Percentiles rank a stretch among this genome's conserved stretches.
phyloP scores from a whole-genome alignment of 805 yeast genomes.

The Starmerella sirachaensis region DNA sequence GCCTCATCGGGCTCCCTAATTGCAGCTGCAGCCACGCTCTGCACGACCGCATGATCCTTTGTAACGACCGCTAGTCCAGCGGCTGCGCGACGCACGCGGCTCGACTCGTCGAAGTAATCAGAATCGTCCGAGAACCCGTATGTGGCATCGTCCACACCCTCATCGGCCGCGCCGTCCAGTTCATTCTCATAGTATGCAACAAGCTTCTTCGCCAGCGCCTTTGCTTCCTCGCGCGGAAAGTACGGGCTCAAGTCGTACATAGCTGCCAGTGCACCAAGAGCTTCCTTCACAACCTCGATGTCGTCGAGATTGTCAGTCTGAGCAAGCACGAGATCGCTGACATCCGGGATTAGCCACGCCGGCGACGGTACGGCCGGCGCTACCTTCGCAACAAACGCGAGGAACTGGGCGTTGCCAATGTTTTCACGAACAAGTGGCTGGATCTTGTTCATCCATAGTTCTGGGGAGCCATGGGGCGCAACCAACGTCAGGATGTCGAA shows the following conservation, averaged over 20 bases:
- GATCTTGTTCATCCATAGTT: constrained; percentile 18
- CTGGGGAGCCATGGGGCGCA: constrained; percentile 18
- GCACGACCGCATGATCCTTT: neutral
- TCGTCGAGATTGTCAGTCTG: constrained; percentile 21
- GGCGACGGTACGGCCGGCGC: constrained; percentile 10
- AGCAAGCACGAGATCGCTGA: constrained; percentile 17
- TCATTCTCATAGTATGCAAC: neutral
- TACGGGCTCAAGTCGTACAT: neutral
- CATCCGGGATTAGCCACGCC: constrained; percentile 20
- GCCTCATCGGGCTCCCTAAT: constrained; percentile 1
- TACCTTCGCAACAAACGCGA: constrained; percentile 1
- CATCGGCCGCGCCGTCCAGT: neutral
- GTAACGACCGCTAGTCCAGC: constrained; percentile 1
- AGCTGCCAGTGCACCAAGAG: constrained; percentile 32
- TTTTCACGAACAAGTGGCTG: constrained; percentile 1
- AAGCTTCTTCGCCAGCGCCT: neutral
- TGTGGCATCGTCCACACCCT: constrained; percentile 1
- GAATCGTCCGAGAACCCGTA: constrained; percentile 6
- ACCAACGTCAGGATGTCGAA: constrained; percentile 24
- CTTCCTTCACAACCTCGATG: constrained; percentile 41
- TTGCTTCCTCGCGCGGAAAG: neutral
- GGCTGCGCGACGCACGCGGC: constrained; percentile 9
- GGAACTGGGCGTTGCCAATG: neutral
- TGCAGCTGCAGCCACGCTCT: neutral
- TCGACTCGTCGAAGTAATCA: constrained; percentile 9